A percentile compares a stretch with the other conserved stretches of the same genome.
These are phyloP conservation scores for Lepiota venenata DNA, from an alignment of 768 basidiomycete species.

Conservation along the genomic window DNA sequence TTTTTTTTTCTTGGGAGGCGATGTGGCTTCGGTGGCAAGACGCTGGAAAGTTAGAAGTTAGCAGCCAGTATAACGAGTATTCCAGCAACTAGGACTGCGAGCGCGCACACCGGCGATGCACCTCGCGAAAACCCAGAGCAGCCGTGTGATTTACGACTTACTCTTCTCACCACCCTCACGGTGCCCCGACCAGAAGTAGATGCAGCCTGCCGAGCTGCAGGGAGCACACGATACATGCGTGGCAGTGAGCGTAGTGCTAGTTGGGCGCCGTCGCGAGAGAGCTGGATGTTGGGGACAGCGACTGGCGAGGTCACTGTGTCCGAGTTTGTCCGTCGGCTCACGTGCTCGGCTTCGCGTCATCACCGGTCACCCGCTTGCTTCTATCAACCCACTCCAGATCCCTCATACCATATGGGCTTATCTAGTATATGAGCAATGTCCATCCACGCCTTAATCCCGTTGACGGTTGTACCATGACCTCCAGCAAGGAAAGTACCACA, in stretches of 20 bases:
- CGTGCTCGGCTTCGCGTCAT: conserved; percentile 15
- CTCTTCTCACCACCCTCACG: conserved; percentile 56
- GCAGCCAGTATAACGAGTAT: conserved; percentile 6
- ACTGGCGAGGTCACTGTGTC: conserved; percentile 23
- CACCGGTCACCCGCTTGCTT: neutral
- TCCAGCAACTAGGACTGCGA: conserved; percentile 2
- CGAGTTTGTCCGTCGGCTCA: conserved; percentile 34
- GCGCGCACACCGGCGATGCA: neutral
- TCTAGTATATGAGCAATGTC: neutral
- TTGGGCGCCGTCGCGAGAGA: neutral
- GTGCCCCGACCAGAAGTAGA: conserved; percentile 41
- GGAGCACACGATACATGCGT: conserved; percentile 54
- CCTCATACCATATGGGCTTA: neutral
- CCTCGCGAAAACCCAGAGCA: too few species aligned
- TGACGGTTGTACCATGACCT: neutral
- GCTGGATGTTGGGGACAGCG: conserved; percentile 13
- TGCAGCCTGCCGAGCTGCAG: conserved; percentile 50
- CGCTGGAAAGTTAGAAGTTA: conserved; percentile 37
- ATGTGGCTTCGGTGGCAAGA: conserved; percentile 56
- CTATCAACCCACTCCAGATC: neutral
- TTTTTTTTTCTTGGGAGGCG: conserved; percentile 50
- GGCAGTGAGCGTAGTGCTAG: conserved; percentile 14
- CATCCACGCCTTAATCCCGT: neutral
- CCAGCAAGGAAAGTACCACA: neutral
- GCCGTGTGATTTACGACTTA: conserved; percentile 29